Conservation (phyloP, 805 yeast species). For the Hanseniaspora lachancei region DNA sequence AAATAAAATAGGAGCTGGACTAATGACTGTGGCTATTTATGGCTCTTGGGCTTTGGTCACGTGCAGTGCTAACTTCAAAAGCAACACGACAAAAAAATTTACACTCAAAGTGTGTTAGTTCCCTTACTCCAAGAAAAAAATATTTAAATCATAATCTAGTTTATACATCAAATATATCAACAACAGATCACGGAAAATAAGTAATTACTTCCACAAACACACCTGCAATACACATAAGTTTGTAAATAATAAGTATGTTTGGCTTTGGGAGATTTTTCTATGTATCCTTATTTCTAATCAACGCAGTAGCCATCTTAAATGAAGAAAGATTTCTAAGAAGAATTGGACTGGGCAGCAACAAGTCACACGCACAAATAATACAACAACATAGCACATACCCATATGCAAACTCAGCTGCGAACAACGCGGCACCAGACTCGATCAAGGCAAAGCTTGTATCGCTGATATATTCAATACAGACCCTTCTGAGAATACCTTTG, state of each 20-base stretch:
- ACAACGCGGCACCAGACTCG: constrained; percentile 18
- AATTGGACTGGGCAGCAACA: constrained; percentile 19
- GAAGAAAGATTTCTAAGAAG: constrained; percentile 69
- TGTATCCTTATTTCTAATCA: constrained; percentile 43
- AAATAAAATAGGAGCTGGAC: too few relatives aligned
- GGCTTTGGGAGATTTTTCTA: constrained; percentile 50
- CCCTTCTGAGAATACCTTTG: constrained; percentile 62
- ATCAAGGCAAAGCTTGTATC: constrained; percentile 49
- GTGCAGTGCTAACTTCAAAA: too few relatives aligned
- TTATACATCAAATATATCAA: too few relatives aligned
- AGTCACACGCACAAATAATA: neutral
- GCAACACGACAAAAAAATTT: too few relatives aligned
- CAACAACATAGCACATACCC: constrained; percentile 5
- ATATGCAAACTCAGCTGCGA: constrained; percentile 21
- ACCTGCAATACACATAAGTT: neutral
- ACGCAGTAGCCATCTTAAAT: constrained; percentile 64
- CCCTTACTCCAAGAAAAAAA: too few relatives aligned
- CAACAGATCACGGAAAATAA: too few relatives aligned
- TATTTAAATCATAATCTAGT: too few relatives aligned
- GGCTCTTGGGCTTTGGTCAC: too few relatives aligned
- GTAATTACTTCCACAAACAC: neutral
- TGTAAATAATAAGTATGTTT: constrained; percentile 25
- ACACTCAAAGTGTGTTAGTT: too few relatives aligned
- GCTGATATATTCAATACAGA: constrained; percentile 60
- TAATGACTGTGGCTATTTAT: too few relatives aligned